Evolutionary conservation across 2,329 filamentous ascomycete species (phyloP).

Genomic region (Diplodia scrobiculata): DNA sequence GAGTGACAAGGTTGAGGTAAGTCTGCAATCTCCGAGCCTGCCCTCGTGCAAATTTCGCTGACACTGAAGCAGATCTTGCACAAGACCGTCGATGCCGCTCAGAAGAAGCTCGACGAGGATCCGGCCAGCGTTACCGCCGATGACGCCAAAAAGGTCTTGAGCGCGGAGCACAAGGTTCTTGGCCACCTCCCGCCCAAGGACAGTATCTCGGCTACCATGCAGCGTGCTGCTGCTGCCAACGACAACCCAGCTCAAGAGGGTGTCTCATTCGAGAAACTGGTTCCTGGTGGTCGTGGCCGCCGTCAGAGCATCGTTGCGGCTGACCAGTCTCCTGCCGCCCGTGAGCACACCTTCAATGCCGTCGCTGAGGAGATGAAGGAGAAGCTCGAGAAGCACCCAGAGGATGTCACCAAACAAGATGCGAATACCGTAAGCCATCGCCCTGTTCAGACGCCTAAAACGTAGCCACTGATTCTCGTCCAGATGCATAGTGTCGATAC

Average conservation of each 20-base stretch:
- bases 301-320: constrained; percentile 30
- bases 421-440: constrained; percentile 31
- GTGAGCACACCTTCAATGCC: constrained; percentile 40
- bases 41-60: not conserved
- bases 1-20: constrained; percentile 30
- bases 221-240: constrained; percentile 35
- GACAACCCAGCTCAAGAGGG: constrained; percentile 31
- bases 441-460: not conserved
- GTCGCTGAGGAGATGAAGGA: constrained; percentile 34
- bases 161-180: constrained; percentile 20
- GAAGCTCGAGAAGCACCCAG: constrained; percentile 42
- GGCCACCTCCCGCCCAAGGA: constrained; percentile 23
- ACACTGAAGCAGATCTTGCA: constrained; percentile 12
- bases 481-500: constrained; percentile 35
- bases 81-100: not conserved
- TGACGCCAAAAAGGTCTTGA: constrained; percentile 38
- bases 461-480: constrained; percentile 30
- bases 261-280: not conserved
- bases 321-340: constrained; percentile 39
- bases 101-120: constrained; percentile 36
- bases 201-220: constrained; percentile 19
- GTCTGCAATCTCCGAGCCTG: too few relatives aligned
- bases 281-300: not conserved
- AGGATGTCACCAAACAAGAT: constrained; percentile 41
- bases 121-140: constrained; percentile 38